Evolutionary conservation across 805 yeast species (phyloP).

Genomic region (Saccharomycopsis amapae): DNA sequence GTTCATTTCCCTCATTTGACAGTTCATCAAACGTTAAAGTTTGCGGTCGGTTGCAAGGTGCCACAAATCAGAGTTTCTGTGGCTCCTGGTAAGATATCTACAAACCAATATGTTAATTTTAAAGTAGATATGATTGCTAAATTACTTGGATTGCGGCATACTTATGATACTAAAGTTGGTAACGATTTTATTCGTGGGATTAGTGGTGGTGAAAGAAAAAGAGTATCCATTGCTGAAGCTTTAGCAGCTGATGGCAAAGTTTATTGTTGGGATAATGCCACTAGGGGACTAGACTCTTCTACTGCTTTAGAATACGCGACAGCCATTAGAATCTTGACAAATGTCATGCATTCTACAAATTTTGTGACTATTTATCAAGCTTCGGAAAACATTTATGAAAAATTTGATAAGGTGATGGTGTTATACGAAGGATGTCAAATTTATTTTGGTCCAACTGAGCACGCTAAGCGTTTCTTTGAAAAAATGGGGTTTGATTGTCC

Average conservation of each 20-base stretch:
- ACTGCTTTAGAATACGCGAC: slow-evolving; percentile 71
- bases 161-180: no score
- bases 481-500: slow-evolving; percentile 62
- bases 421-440: slow-evolving; percentile 56
- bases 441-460: slow-evolving; percentile 51
- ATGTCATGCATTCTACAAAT: slow-evolving; percentile 45
- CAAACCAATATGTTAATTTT: slow-evolving; percentile 33
- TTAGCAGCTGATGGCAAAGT: slow-evolving; percentile 55
- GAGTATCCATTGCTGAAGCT: slow-evolving; percentile 79
- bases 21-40: slow-evolving; percentile 42
- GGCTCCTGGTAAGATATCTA: slow-evolving; percentile 33
- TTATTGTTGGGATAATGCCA: slow-evolving; percentile 75
- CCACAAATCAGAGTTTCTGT: slow-evolving; percentile 39
- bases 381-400: slow-evolving; percentile 54
- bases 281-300: slow-evolving; percentile 79
- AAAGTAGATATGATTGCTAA: slow-evolving; percentile 35
- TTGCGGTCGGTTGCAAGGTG: slow-evolving; percentile 43
- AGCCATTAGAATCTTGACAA: slow-evolving; percentile 58
- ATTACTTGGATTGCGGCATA: slow-evolving; percentile 52
- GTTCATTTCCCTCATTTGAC: slow-evolving; percentile 45
- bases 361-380: slow-evolving; percentile 67
- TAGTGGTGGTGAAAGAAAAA: slow-evolving; percentile 80
- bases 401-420: slow-evolving; percentile 56
- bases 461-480: slow-evolving; percentile 51
- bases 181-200: slow-evolving; percentile 61